Evolutionary conservation across 495 filamentous ascomycete species (phyloP).

Genomic region (Lindgomyces ingoldianus): DNA sequence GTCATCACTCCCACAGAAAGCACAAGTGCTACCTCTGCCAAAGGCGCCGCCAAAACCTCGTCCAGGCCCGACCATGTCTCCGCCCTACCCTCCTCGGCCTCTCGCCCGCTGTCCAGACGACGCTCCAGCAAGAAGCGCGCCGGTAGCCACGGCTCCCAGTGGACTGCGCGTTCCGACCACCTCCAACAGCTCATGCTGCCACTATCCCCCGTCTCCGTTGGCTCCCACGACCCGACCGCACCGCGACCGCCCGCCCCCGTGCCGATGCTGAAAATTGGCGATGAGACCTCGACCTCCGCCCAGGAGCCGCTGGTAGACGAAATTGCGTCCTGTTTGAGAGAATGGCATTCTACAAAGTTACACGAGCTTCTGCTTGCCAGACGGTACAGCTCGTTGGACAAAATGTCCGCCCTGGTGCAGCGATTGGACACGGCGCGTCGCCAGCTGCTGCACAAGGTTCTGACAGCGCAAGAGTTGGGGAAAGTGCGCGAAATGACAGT

Average conservation of each 20-base stretch:
- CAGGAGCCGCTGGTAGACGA: slow-evolving; percentile 95
- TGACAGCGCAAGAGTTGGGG: slow-evolving; percentile 80
- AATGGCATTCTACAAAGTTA: slow-evolving; percentile 97
- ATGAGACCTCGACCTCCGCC: slow-evolving; percentile 86
- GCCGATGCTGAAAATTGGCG: slow-evolving; percentile 94
- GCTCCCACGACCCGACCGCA: slow-evolving; percentile 58
- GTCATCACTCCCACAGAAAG: slow-evolving; percentile 38
- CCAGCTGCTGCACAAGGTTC: slow-evolving; percentile 88
- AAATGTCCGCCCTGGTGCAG: slow-evolving; percentile 74
- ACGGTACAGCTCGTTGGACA: slow-evolving; percentile 77
- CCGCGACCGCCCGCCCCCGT: slow-evolving; percentile 88
- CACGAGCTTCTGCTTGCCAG: slow-evolving; percentile 86
- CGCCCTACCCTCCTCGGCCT: slow-evolving; percentile 27
- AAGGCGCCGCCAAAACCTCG: not conserved
- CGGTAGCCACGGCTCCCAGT: slow-evolving; percentile 32
- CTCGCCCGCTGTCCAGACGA: slow-evolving; percentile 30
- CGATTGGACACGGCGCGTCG: slow-evolving; percentile 78
- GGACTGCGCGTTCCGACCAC: slow-evolving; percentile 37
- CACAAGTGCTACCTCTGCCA: slow-evolving; percentile 29
- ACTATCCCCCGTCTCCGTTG: slow-evolving; percentile 36
- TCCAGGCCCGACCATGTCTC: slow-evolving; percentile 31
- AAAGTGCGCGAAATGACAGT: slow-evolving; percentile 79
- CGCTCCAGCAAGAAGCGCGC: slow-evolving; percentile 30
- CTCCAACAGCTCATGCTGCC: slow-evolving; percentile 36
- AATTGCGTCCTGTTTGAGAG: slow-evolving; percentile 90